These are phyloP conservation scores for Pyrenophora seminiperda DNA, from an alignment of 2,329 filamentous ascomycete genomes.

Conservation along the genomic window DNA sequence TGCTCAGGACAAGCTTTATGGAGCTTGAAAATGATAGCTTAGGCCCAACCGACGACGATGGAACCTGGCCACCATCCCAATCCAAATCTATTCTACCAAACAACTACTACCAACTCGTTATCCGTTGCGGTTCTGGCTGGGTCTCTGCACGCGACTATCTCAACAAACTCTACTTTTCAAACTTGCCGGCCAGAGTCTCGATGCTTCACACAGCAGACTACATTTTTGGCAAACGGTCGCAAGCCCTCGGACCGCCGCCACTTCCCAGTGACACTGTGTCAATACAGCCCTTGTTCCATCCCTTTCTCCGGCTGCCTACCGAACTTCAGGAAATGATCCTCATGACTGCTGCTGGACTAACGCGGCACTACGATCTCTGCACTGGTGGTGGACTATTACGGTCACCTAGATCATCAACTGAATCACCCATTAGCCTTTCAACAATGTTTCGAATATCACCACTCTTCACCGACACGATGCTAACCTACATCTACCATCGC, in stretches of 20 bases:
- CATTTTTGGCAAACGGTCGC: constrained; percentile 4
- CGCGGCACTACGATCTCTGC: constrained; percentile 19
- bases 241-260: constrained; percentile 8
- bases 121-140: constrained; percentile 40
- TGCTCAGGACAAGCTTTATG: not conserved
- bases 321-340: constrained; percentile 41
- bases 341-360: constrained; percentile 25
- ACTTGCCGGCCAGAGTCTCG: constrained; percentile 9
- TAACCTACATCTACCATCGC: constrained; percentile 31
- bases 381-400: constrained; percentile 2
- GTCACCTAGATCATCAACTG: not conserved
- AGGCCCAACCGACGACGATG: not conserved
- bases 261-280: constrained; percentile 23
- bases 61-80: not conserved
- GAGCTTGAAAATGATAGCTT: not conserved
- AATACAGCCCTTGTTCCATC: constrained; percentile 38
- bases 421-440: constrained; percentile 22
- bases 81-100: not conserved
- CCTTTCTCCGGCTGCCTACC: constrained; percentile 30
- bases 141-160: constrained; percentile 38
- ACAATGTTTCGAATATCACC: constrained; percentile 29
- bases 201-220: constrained; percentile 1
- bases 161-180: constrained; percentile 31
- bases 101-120: constrained; percentile 31
- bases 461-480: constrained; percentile 22